Conservation (phyloP, 129 eudicot genomes). For the Kitagawia praeruptora region DNA sequence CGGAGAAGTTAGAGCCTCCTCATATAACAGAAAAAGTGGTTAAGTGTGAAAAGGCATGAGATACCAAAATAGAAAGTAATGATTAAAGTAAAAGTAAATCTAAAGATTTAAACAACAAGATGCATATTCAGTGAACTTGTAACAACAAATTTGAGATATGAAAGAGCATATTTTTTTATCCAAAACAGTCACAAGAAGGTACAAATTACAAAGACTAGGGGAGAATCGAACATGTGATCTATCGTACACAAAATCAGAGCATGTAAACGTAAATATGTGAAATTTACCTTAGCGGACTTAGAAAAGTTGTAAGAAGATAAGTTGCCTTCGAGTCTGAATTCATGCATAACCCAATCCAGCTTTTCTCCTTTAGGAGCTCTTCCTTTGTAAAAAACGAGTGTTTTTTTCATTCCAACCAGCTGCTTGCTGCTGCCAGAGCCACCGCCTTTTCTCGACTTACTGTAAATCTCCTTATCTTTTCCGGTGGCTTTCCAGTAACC, state of each 20-base stretch:
- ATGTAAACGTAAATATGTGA: background rate
- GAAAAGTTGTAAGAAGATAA: conserved; percentile 66
- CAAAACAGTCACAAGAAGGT: too few species aligned
- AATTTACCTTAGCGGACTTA: conserved; percentile 49
- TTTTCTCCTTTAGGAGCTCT: conserved; percentile 89
- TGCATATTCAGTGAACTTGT: background rate
- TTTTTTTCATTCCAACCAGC: conserved; percentile 83
- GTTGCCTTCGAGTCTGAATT: conserved; percentile 71
- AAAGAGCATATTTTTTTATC: too few species aligned
- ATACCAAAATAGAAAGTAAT: conserved; percentile 3
- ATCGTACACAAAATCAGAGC: too few species aligned
- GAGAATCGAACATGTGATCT: too few species aligned
- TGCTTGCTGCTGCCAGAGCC: conserved; percentile 13
- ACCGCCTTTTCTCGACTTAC: conserved; percentile 21
- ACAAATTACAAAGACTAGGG: too few species aligned
- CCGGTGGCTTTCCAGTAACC: conserved; percentile 97
- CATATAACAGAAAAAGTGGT: conserved; percentile 14
- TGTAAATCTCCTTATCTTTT: conserved; percentile 69
- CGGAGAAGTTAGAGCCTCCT: background rate
- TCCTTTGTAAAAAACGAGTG: conserved; percentile 87
- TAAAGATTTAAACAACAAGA: background rate
- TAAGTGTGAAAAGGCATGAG: conserved; percentile 1
- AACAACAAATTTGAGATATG: background rate
- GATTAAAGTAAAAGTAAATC: background rate
- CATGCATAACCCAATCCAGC: conserved; percentile 91